Percentiles rank a stretch among this genome's conserved stretches.
These are phyloP conservation scores for Karstenula rhodostoma DNA, from an alignment of 2,329 filamentous ascomycete species.

Conservation along the genomic window DNA sequence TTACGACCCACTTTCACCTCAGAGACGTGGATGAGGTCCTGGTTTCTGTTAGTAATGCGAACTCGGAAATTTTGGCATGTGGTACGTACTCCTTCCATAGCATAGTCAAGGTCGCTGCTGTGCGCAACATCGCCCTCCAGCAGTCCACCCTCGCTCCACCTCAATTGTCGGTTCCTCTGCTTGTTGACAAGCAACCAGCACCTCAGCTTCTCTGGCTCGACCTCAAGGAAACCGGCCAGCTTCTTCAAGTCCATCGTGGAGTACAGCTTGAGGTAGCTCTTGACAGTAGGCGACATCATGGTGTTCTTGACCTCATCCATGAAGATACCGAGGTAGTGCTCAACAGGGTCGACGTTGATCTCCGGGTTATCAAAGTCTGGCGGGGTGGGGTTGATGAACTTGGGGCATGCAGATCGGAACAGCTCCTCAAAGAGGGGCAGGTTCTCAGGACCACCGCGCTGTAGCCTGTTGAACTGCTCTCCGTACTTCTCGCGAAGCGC, in stretches of 20 bases:
- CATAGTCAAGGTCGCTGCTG: conserved; percentile 95
- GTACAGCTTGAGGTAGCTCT: conserved; percentile 98
- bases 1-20: conserved; percentile 98
- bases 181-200: conserved; percentile 97
- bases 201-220: conserved; percentile 93
- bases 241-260: conserved; percentile 99
- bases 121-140: conserved; percentile 93
- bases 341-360: conserved; percentile 93
- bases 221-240: conserved; percentile 94
- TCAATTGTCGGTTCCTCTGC: conserved; percentile 95
- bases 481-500: conserved; percentile 98
- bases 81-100: conserved; percentile 83
- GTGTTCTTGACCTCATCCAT: conserved; percentile 99
- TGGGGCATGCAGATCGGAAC: conserved; percentile 96
- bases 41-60: conserved; percentile 32
- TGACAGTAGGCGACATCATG: conserved; percentile 96
- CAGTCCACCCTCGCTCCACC: conserved; percentile 90
- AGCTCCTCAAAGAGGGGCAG: conserved; percentile 98
- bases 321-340: conserved; percentile 97
- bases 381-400: conserved; percentile 97
- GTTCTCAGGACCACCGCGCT: conserved; percentile 93
- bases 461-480: conserved; percentile 95
- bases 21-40: conserved; percentile 98
- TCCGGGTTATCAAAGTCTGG: conserved; percentile 98
- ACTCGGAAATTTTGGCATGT: neutral